phyloP scores from a whole-genome alignment of 768 basidiomycete species.

The Boletus coccyginus region DNA sequence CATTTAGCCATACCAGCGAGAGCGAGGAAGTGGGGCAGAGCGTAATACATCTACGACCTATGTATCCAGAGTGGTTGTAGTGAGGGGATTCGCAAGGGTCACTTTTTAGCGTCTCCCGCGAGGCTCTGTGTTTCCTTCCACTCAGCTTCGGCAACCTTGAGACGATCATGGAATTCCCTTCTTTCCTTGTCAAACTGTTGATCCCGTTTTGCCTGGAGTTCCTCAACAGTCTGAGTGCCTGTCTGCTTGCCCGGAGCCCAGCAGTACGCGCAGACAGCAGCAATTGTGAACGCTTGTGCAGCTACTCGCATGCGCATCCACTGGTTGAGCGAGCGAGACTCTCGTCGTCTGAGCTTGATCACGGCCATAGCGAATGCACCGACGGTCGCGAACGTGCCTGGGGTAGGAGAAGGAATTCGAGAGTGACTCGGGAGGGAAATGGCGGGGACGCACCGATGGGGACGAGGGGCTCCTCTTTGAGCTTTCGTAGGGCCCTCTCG shows the following conservation, averaged over 20 bases:
- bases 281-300: conserved; percentile 70
- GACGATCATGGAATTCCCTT: conserved; percentile 55
- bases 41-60: conserved; percentile 10
- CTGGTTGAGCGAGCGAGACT: conserved; percentile 63
- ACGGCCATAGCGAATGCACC: conserved; percentile 67
- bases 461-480: conserved; percentile 78
- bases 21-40: conserved; percentile 1
- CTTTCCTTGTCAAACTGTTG: conserved; percentile 44
- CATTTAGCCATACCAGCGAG: background rate
- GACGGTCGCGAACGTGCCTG: conserved; percentile 62
- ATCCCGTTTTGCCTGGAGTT: conserved; percentile 29
- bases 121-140: conserved; percentile 28
- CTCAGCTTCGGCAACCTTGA: conserved; percentile 54
- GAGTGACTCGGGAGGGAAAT: background rate
- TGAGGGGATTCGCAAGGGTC: background rate
- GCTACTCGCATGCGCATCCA: conserved; percentile 78
- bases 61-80: background rate
- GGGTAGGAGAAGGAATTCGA: background rate
- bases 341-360: conserved; percentile 60
- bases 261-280: conserved; percentile 53
- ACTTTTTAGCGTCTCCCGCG: conserved; percentile 6
- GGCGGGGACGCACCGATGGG: conserved; percentile 57
- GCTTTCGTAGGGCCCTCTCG: conserved; percentile 58
- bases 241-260: conserved; percentile 20
- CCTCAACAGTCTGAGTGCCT: conserved; percentile 22